Evolutionary conservation across 768 basidiomycete genomes (phyloP).

Genomic region (Suillus clintonianus): DNA sequence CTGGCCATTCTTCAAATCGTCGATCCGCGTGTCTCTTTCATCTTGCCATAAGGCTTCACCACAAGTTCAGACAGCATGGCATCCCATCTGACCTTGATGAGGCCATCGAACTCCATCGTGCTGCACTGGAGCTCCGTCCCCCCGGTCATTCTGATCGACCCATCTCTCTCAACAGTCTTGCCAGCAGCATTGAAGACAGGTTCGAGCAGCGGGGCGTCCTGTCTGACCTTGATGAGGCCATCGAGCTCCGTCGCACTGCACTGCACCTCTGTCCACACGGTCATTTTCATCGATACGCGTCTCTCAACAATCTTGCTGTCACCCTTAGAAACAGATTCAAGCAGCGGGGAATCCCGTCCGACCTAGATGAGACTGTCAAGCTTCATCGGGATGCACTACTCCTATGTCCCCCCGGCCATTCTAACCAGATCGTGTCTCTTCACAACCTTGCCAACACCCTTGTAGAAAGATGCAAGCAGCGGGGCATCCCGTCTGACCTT

Average conservation of each 20-base stretch:
- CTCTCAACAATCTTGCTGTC: not conserved
- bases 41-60: not conserved
- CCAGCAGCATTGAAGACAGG: not conserved
- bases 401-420: not conserved
- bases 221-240: not conserved
- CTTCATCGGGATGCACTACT: not conserved
- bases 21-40: not conserved
- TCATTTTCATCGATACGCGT: not conserved
- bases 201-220: no score
- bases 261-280: not conserved
- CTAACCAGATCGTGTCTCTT: not conserved
- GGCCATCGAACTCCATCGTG: not conserved
- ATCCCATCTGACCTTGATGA: not conserved
- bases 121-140: not conserved
- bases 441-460: rapidly evolving
- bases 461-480: no score
- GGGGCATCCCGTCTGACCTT: not conserved
- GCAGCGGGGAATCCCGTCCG: not conserved
- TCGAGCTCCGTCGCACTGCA: not conserved
- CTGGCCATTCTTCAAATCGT: not conserved
- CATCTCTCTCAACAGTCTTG: not conserved
- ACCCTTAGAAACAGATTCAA: not conserved
- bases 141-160: not conserved
- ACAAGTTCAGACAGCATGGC: not conserved
- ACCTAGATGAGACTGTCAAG: not conserved